phyloP scores from a whole-genome alignment of 2,329 filamentous ascomycete species.

The Pleoardoris graminearum region DNA sequence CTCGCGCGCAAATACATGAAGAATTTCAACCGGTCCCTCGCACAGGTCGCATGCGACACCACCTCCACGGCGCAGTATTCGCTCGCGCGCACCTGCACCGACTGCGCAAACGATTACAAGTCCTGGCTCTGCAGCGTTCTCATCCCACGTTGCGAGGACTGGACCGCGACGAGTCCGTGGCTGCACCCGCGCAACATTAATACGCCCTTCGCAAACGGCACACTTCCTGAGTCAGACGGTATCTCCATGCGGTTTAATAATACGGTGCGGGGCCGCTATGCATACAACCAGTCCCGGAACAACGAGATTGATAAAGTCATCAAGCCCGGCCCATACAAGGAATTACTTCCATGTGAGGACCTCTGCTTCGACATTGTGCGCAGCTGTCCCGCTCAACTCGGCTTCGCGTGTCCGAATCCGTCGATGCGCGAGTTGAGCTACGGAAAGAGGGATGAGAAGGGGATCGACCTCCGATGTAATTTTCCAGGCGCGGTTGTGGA shows the following conservation, averaged over 20 bases:
- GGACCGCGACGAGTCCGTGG: constrained; percentile 55
- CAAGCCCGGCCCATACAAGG: constrained; percentile 87
- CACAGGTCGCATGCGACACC: constrained; percentile 84
- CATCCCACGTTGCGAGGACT: constrained; percentile 91
- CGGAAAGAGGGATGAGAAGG: constrained; percentile 23
- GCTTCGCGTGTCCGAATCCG: constrained; percentile 71
- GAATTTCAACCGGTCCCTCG: constrained; percentile 79
- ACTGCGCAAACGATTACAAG: constrained; percentile 84
- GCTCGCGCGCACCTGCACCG: constrained; percentile 71
- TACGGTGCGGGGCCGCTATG: constrained; percentile 36
- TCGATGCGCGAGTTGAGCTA: constrained; percentile 26
- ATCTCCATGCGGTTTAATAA: constrained; percentile 26
- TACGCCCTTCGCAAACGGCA: constrained; percentile 70
- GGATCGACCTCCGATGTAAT: constrained; percentile 40
- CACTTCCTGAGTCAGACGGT: constrained; percentile 32
- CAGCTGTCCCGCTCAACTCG: constrained; percentile 76
- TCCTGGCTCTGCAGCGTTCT: constrained; percentile 92
- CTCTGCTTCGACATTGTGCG: constrained; percentile 85
- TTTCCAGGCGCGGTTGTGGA: constrained; percentile 48
- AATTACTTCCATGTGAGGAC: constrained; percentile 85
- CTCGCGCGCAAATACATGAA: constrained; percentile 70
- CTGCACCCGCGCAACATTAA: constrained; percentile 73
- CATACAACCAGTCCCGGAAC: constrained; percentile 66
- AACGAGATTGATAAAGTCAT: constrained; percentile 71
- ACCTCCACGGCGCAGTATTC: constrained; percentile 76